These are phyloP conservation scores for Lentinula aciculospora DNA, from an alignment of 768 basidiomycete species.

Conservation along the genomic window DNA sequence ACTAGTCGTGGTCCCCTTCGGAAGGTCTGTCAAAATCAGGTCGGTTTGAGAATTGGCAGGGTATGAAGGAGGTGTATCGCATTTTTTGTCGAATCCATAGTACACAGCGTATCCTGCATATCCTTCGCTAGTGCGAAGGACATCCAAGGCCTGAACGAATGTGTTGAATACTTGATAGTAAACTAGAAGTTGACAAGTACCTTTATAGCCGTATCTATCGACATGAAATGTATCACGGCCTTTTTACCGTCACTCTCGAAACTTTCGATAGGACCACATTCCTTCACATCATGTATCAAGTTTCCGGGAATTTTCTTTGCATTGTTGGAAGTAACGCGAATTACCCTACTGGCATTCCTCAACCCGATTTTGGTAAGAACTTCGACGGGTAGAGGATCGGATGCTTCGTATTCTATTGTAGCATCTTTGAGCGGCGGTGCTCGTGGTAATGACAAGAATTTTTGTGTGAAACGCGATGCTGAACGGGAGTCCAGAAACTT, in stretches of 20 bases:
- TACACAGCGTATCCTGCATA: background rate
- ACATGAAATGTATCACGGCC: background rate
- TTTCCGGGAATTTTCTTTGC: background rate
- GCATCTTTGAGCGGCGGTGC: background rate
- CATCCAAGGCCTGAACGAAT: background rate
- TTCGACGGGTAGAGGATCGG: background rate
- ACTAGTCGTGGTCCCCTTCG: background rate
- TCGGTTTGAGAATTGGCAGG: background rate
- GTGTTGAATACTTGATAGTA: background rate
- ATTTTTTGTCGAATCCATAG: background rate
- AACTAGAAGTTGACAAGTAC: background rate
- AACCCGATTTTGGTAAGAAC: background rate
- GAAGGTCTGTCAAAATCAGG: background rate
- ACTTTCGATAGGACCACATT: background rate
- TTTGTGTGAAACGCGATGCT: background rate
- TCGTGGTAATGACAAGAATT: background rate
- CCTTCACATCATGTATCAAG: background rate
- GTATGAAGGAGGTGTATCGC: background rate
- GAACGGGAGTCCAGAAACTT: background rate
- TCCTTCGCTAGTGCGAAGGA: background rate
- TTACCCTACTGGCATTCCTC: background rate
- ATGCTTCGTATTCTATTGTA: background rate
- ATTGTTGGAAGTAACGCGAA: background rate
- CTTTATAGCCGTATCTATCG: background rate
- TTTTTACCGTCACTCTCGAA: background rate